Percentiles rank a stretch among this genome's conserved stretches.
Conservation (phyloP, 257 asterid species). For the Solanum gracilifrons region DNA sequence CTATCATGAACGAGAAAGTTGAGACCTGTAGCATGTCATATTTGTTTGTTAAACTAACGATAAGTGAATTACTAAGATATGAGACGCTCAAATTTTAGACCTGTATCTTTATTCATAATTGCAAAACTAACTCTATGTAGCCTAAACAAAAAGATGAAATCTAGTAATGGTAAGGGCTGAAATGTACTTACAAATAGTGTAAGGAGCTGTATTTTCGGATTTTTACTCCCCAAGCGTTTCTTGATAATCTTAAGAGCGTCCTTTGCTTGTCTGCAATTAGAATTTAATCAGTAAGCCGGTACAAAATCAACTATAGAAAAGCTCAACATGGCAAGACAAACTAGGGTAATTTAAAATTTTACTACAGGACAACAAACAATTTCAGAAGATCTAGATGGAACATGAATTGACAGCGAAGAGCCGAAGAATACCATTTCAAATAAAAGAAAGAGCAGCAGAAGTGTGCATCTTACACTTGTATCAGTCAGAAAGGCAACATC, state of each 20-base stretch:
- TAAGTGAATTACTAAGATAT: neutral
- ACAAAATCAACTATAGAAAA: neutral
- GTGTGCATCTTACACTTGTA: neutral
- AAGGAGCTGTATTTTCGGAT: slow-evolving; percentile 87
- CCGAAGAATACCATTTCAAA: neutral
- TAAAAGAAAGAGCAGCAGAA: neutral
- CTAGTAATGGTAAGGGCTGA: neutral
- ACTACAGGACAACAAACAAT: neutral
- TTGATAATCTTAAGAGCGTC: slow-evolving; percentile 84
- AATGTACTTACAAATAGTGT: slow-evolving; percentile 64
- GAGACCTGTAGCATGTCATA: neutral
- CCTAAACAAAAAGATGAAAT: neutral
- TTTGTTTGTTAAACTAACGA: neutral
- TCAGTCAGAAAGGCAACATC: neutral
- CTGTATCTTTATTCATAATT: neutral
- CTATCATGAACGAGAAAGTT: neutral
- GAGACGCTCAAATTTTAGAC: neutral
- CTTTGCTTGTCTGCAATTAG: slow-evolving; percentile 72
- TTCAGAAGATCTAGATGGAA: neutral
- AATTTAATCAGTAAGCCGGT: slow-evolving; percentile 4
- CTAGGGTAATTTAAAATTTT: neutral
- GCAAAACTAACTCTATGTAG: neutral
- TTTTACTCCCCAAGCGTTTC: slow-evolving; percentile 76
- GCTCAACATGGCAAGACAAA: neutral
- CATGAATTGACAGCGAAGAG: neutral